Conservation (phyloP, 2,329 filamentous ascomycete species). For the Niveomyces coronatus region DNA sequence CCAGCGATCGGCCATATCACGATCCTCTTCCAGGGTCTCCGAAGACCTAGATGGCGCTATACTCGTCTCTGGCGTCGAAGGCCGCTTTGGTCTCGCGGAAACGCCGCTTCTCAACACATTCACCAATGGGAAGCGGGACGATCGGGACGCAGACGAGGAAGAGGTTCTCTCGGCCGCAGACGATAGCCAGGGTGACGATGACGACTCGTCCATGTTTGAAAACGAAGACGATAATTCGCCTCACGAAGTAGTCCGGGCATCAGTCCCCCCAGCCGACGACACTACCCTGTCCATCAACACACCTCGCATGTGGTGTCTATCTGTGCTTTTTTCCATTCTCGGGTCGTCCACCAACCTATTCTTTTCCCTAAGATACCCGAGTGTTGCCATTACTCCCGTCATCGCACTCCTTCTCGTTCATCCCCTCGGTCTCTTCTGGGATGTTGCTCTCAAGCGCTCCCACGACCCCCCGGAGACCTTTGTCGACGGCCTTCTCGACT, state of each 20-base stretch:
- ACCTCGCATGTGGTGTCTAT: slow-evolving; percentile 76
- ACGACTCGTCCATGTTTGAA: slow-evolving; percentile 25
- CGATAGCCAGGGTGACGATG: too few relatives aligned
- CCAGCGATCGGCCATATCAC: slow-evolving; percentile 21
- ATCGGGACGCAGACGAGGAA: slow-evolving; percentile 27
- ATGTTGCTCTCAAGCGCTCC: slow-evolving; percentile 56
- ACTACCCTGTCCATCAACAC: slow-evolving; percentile 73
- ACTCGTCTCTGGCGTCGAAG: slow-evolving; percentile 42
- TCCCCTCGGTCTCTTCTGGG: slow-evolving; percentile 73
- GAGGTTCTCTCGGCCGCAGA: slow-evolving; percentile 19
- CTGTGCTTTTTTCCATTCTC: slow-evolving; percentile 68
- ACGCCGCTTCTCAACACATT: slow-evolving; percentile 35
- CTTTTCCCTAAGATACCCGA: slow-evolving; percentile 83
- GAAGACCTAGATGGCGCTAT: slow-evolving; percentile 41
- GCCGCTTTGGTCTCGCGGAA: slow-evolving; percentile 42
- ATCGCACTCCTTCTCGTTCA: slow-evolving; percentile 80
- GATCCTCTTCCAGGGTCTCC: slow-evolving; percentile 28
- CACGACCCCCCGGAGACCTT: slow-evolving; percentile 40
- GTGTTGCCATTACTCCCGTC: slow-evolving; percentile 79
- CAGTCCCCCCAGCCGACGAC: slow-evolving; percentile 67
- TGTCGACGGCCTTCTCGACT: slow-evolving; percentile 34
- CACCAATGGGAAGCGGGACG: slow-evolving; percentile 31
- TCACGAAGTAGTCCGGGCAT: slow-evolving; percentile 70
- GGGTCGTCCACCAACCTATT: slow-evolving; percentile 80
- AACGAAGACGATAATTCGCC: slow-evolving; percentile 57